phyloP scores from a whole-genome alignment of 176 grass and related monocot species.

The Rhynchospora pubera region DNA sequence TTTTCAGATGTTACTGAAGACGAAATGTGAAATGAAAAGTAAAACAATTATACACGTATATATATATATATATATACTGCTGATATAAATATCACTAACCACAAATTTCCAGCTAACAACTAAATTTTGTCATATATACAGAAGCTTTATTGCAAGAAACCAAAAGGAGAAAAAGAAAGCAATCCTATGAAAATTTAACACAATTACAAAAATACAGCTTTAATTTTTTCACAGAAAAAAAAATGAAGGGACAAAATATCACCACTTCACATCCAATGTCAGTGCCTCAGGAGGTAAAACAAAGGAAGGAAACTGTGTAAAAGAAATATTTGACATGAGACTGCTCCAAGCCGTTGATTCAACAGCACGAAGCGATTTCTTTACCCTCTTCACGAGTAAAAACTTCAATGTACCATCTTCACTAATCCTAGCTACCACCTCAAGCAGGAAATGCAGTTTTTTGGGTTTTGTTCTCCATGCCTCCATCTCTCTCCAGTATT shows the following conservation, averaged over 20 bases:
- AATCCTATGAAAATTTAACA: constrained; percentile 3
- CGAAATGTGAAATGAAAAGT: background rate
- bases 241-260: background rate
- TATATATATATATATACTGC: background rate
- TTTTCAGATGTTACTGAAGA: background rate
- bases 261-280: constrained; percentile 81
- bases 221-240: background rate
- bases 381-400: constrained; percentile 58
- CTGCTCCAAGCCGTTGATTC: constrained; percentile 73
- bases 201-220: constrained; percentile 21
- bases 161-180: background rate
- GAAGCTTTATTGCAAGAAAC: background rate
- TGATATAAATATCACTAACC: background rate
- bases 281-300: constrained; percentile 71
- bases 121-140: constrained; percentile 9
- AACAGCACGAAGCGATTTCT: constrained; percentile 22
- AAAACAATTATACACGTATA: background rate
- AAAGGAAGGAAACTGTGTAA: constrained; percentile 58
- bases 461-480: constrained; percentile 72
- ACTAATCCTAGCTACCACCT: constrained; percentile 56
- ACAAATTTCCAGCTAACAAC: constrained; percentile 5
- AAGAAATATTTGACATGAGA: constrained; percentile 75
- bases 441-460: constrained; percentile 37
- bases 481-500: constrained; percentile 36
- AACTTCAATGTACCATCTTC: constrained; percentile 46